A percentile compares a stretch with the other conserved stretches of the same genome.
These are phyloP conservation scores for Aspergillus carlsbadensis DNA, from an alignment of 495 filamentous ascomycete species.

Conservation along the genomic window DNA sequence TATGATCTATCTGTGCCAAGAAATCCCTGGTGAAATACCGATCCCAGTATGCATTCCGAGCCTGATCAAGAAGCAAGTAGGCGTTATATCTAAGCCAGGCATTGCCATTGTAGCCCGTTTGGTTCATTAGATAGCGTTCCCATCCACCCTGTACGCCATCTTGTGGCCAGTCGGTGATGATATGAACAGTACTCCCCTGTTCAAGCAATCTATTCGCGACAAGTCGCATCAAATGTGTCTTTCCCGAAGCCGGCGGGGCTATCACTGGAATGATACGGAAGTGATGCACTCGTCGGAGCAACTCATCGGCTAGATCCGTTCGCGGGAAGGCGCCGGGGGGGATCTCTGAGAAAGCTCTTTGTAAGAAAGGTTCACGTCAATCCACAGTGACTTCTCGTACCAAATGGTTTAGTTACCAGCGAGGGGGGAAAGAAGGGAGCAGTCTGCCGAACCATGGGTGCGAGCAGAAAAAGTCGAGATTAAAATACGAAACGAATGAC, in stretches of 20 bases:
- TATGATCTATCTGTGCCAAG: background rate
- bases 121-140: background rate
- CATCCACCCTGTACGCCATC: background rate
- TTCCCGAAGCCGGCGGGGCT: background rate
- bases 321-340: background rate
- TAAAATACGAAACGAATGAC: too few species aligned
- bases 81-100: background rate
- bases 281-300: background rate
- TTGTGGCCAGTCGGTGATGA: background rate
- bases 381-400: background rate
- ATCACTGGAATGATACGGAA: background rate
- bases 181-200: background rate
- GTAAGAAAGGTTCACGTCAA: background rate
- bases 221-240: background rate
- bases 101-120: background rate
- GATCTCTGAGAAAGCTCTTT: background rate
- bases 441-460: too few species aligned
- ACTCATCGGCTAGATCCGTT: background rate
- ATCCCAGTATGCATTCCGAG: background rate
- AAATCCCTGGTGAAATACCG: background rate
- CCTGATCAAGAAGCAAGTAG: background rate
- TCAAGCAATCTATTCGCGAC: background rate
- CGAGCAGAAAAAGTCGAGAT: too few species aligned
- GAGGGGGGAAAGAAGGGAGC: too few species aligned
- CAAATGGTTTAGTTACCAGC: background rate